Conservation (phyloP, 176 grass and related monocot genomes). For the Oryza glumipatula region DNA sequence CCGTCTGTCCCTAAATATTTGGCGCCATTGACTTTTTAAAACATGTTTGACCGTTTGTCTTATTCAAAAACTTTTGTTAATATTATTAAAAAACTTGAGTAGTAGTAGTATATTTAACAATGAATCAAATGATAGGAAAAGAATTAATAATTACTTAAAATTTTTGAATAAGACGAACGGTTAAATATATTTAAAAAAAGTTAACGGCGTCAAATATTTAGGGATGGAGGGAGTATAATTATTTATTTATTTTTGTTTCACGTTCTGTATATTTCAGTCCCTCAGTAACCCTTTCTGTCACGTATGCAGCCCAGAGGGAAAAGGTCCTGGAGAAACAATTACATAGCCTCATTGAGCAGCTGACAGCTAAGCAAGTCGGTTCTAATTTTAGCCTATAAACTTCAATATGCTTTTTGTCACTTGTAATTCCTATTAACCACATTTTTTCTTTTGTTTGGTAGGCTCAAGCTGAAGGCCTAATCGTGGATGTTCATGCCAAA, state of each 20-base stretch:
- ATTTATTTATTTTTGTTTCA: neutral
- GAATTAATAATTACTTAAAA: no score
- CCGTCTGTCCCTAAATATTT: no score
- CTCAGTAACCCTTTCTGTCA: constrained; percentile 26
- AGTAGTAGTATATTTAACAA: no score
- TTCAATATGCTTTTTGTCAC: constrained; percentile 3
- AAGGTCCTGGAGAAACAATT: constrained; percentile 89
- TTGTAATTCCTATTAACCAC: neutral
- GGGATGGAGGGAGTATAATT: no score
- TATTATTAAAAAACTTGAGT: no score
- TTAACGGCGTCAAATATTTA: no score
- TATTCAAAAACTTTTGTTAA: no score
- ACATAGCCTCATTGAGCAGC: constrained; percentile 87
- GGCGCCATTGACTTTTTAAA: no score
- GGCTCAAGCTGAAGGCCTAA: constrained; percentile 82
- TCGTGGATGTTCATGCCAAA: constrained; percentile 65
- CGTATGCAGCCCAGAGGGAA: constrained; percentile 81
- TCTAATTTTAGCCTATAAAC: neutral
- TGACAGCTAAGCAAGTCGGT: constrained; percentile 90
- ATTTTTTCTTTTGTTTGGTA: constrained; percentile 22
- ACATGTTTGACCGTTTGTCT: no score
- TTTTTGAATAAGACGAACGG: no score
- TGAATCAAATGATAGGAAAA: no score
- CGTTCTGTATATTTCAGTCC: neutral
- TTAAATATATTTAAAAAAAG: no score